Conservation (phyloP, 345 rosid species). For the Heritiera fomes region DNA sequence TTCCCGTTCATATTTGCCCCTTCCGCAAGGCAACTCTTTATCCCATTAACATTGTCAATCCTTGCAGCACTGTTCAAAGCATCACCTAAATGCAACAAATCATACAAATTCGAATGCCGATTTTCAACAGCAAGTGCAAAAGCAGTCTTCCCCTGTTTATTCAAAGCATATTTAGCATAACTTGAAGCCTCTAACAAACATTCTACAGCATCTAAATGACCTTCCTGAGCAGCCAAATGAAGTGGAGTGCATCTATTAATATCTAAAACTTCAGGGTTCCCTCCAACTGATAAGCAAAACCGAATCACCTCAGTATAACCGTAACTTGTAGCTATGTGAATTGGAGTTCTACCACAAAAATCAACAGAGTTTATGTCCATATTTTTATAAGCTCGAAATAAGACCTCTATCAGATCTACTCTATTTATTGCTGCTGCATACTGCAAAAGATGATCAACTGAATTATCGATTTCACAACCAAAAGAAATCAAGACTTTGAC, state of each 20-base stretch:
- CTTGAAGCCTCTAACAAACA: constrained; percentile 38
- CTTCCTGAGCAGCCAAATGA: constrained; percentile 57
- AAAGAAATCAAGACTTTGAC: constrained; percentile 37
- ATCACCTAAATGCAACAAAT: constrained; percentile 45
- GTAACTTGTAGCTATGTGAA: constrained; percentile 49
- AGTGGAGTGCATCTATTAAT: constrained; percentile 49
- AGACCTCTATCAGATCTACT: constrained; percentile 42
- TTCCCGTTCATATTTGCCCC: constrained; percentile 56
- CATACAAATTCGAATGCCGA: constrained; percentile 45
- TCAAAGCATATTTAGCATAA: constrained; percentile 37
- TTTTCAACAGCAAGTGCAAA: constrained; percentile 49
- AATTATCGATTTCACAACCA: constrained; percentile 33
- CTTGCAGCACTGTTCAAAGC: constrained; percentile 48
- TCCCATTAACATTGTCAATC: constrained; percentile 41
- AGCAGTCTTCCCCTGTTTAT: constrained; percentile 52
- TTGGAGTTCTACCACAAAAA: constrained; percentile 44
- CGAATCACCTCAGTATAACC: constrained; percentile 42
- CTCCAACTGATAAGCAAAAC: constrained; percentile 37
- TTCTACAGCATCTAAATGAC: constrained; percentile 39
- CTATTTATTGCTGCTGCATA: constrained; percentile 50
- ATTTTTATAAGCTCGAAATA: constrained; percentile 29
- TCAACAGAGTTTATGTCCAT: constrained; percentile 38
- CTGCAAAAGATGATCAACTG: constrained; percentile 45
- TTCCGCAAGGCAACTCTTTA: constrained; percentile 49
- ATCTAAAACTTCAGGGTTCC: constrained; percentile 37